Percentiles rank a stretch among this genome's conserved stretches.
These are phyloP conservation scores for Fusarium concolor DNA, from an alignment of 2,329 filamentous ascomycete species.

Conservation along the genomic window DNA sequence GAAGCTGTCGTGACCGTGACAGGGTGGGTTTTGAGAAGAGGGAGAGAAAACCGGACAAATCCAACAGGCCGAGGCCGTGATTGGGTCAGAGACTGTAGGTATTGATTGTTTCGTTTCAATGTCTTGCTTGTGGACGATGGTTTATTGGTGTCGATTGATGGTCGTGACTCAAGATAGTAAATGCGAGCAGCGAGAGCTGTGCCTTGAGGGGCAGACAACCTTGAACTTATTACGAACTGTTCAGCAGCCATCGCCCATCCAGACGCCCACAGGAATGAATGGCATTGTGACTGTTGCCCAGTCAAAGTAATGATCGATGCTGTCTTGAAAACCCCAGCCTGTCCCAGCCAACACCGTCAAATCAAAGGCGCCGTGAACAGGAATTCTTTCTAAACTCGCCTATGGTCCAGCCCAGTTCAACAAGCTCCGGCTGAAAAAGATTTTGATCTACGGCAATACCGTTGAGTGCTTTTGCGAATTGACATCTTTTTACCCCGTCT, in stretches of 20 bases:
- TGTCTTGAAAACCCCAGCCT: slow-evolving; percentile 22
- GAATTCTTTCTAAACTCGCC: slow-evolving; percentile 29
- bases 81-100: slow-evolving; percentile 22
- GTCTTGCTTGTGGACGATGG: slow-evolving; percentile 6
- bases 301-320: background rate
- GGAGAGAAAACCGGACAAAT: slow-evolving; percentile 21
- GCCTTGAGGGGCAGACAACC: slow-evolving; percentile 3
- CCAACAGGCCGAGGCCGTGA: slow-evolving; percentile 20
- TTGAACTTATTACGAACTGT: slow-evolving; percentile 35
- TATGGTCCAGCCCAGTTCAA: background rate
- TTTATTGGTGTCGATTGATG: background rate
- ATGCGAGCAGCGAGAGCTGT: slow-evolving; percentile 13
- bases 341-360: slow-evolving; percentile 15
- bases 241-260: slow-evolving; percentile 15
- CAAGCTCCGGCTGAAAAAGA: slow-evolving; percentile 2
- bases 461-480: background rate
- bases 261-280: slow-evolving; percentile 36
- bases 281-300: slow-evolving; percentile 3
- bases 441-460: background rate
- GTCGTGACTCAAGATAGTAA: slow-evolving; percentile 2
- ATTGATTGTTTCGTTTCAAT: slow-evolving; percentile 40
- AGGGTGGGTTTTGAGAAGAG: slow-evolving; percentile 15
- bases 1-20: slow-evolving; percentile 22
- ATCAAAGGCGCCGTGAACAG: slow-evolving; percentile 20
- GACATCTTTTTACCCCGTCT: slow-evolving; percentile 20